phyloP scores from a whole-genome alignment of 139 green algal species.

The Penium margaritaceum region DNA sequence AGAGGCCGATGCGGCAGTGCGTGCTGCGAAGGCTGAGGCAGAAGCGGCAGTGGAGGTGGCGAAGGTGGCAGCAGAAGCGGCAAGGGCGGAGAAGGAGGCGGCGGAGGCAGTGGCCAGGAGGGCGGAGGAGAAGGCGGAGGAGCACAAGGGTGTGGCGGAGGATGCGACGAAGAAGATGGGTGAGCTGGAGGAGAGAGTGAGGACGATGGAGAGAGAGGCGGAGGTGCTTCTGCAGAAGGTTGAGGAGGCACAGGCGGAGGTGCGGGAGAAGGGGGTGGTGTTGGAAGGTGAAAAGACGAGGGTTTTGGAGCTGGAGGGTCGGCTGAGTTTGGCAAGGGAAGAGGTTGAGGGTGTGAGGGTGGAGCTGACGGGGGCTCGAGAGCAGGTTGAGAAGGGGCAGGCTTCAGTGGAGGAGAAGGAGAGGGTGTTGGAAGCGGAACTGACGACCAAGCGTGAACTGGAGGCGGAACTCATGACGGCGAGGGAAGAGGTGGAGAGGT shows the following conservation, averaged over 20 bases:
- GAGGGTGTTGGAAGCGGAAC: too few species aligned
- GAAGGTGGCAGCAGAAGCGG: not conserved
- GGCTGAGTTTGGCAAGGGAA: too few species aligned
- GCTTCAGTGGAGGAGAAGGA: too few species aligned
- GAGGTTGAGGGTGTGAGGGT: too few species aligned
- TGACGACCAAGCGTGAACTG: too few species aligned
- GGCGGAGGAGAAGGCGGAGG: not conserved
- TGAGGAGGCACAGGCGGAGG: not conserved
- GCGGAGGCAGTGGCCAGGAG: not conserved
- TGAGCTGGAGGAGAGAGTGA: not conserved
- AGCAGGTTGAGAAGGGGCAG: too few species aligned
- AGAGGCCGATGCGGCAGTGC: not conserved
- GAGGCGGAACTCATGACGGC: too few species aligned
- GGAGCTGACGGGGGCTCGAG: too few species aligned
- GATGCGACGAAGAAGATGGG: not conserved
- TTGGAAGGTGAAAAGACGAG: too few species aligned
- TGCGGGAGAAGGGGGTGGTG: slow-evolving; percentile 1
- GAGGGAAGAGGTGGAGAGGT: too few species aligned
- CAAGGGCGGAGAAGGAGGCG: not conserved
- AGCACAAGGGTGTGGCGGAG: not conserved
- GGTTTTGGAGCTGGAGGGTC: too few species aligned
- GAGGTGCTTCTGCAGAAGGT: not conserved
- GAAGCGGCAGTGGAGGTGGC: not conserved
- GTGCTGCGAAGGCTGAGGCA: not conserved
- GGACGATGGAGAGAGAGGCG: not conserved